A percentile compares a stretch with the other conserved stretches of the same genome.
phyloP scores from a whole-genome alignment of 352 stramenopile species.

The Pythium grandisporangium region DNA sequence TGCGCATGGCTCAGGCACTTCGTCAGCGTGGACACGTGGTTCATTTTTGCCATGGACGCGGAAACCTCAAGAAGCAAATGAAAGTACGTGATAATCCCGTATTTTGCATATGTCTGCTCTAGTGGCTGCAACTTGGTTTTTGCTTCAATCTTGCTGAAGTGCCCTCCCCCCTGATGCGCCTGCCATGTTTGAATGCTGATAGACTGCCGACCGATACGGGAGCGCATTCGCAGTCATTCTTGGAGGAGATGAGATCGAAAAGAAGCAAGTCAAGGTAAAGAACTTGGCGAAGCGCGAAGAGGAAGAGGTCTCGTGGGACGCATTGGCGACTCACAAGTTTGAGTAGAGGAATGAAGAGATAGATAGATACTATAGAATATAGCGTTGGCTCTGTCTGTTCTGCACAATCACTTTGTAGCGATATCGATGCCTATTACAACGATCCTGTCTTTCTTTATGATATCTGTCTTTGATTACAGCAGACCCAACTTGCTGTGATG shows the following conservation, averaged over 20 bases:
- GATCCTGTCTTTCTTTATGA: no score
- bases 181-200: background rate
- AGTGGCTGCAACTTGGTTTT: background rate
- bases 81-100: slow-evolving; percentile 32
- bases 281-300: slow-evolving; percentile 57
- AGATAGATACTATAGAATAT: slow-evolving; percentile 1
- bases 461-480: no score
- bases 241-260: slow-evolving; percentile 55
- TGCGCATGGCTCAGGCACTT: slow-evolving; percentile 61
- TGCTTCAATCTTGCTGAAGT: no score
- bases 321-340: slow-evolving; percentile 8
- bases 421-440: no score
- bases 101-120: background rate
- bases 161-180: no score
- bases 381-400: background rate
- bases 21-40: slow-evolving; percentile 48
- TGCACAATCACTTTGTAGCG: no score
- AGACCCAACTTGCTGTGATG: no score
- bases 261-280: slow-evolving; percentile 65
- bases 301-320: slow-evolving; percentile 19
- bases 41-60: slow-evolving; percentile 75
- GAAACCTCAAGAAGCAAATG: slow-evolving; percentile 86
- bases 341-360: slow-evolving; percentile 1
- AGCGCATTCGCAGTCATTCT: slow-evolving; percentile 69
- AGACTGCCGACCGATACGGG: slow-evolving; percentile 63